These are phyloP conservation scores for Pseudozyma sp. DNA, from an alignment of 1,284 basidiomycete genomes.

Conservation along the genomic window DNA sequence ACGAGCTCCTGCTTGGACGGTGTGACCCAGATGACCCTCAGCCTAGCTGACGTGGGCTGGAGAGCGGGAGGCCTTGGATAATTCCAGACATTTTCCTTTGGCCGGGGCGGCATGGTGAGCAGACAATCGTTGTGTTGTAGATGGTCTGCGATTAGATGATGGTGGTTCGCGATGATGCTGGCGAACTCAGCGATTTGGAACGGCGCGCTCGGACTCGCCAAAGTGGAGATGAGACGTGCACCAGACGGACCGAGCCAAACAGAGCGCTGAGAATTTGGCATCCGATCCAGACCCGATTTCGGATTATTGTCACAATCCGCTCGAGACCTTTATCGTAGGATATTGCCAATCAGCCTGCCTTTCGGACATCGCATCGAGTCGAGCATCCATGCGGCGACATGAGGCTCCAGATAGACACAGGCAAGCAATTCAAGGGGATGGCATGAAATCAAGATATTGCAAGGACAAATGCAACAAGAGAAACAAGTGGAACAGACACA, in stretches of 20 bases:
- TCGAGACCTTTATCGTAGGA: too few relatives aligned
- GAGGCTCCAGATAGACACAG: background rate
- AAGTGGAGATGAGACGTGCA: constrained; percentile 29
- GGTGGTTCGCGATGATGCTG: constrained; percentile 1
- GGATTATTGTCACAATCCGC: background rate
- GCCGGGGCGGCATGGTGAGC: constrained; percentile 41
- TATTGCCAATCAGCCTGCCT: too few relatives aligned
- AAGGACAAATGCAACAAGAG: constrained; percentile 10
- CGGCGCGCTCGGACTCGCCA: constrained; percentile 1
- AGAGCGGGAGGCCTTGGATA: constrained; percentile 65
- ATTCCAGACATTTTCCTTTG: constrained; percentile 61
- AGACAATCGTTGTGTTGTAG: background rate
- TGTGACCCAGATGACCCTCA: constrained; percentile 60
- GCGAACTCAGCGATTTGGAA: background rate
- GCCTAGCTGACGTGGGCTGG: constrained; percentile 49
- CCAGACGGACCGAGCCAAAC: background rate
- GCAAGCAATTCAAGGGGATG: background rate
- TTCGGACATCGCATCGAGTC: too few relatives aligned
- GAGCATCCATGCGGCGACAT: too few relatives aligned
- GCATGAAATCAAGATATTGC: constrained; percentile 11
- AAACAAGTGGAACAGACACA: constrained; percentile 14
- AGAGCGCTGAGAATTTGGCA: background rate
- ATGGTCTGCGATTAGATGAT: background rate
- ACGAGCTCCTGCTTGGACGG: constrained; percentile 55
- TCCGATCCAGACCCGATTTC: constrained; percentile 4